These are phyloP conservation scores for Prototheca cutis DNA, from an alignment of 163 green algal genomes.

Conservation along the genomic window DNA sequence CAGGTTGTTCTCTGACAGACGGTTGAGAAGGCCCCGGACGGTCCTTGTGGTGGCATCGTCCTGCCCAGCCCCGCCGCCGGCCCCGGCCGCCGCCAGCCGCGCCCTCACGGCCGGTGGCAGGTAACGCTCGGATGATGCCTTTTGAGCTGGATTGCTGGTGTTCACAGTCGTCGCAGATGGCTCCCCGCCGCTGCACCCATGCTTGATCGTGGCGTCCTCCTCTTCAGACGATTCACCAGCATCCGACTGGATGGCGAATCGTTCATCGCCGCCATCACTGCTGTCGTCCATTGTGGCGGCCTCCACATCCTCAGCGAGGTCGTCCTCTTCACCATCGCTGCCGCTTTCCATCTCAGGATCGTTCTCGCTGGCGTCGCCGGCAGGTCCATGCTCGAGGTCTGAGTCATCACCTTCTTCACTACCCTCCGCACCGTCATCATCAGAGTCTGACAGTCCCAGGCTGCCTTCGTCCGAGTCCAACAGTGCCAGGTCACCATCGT, in stretches of 20 bases:
- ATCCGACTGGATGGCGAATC: no score
- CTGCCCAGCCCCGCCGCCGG: slow-evolving; percentile 3
- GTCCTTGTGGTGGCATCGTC: slow-evolving; percentile 23
- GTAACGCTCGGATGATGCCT: neutral
- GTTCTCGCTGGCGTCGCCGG: neutral
- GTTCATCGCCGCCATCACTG: no score
- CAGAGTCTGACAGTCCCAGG: neutral
- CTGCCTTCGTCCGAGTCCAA: slow-evolving; percentile 3
- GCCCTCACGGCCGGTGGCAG: slow-evolving; percentile 6
- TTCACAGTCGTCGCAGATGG: no score
- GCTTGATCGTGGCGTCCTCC: no score
- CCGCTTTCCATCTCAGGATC: slow-evolving; percentile 2
- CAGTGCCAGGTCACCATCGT: neutral
- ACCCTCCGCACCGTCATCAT: neutral
- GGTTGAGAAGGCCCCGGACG: slow-evolving; percentile 65
- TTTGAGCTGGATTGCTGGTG: no score
- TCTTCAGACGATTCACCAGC: no score
- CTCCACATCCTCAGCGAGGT: neutral
- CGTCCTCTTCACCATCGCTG: slow-evolving; percentile 6
- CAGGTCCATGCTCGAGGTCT: neutral
- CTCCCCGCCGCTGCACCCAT: no score
- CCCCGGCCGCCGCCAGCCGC: slow-evolving; percentile 3
- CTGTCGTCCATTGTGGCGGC: slow-evolving; percentile 5
- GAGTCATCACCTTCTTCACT: no score
- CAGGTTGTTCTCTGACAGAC: slow-evolving; percentile 64